Evolutionary conservation across 2,329 filamentous ascomycete species (phyloP).

Genomic region (Colletotrichum gloeosporioides): DNA sequence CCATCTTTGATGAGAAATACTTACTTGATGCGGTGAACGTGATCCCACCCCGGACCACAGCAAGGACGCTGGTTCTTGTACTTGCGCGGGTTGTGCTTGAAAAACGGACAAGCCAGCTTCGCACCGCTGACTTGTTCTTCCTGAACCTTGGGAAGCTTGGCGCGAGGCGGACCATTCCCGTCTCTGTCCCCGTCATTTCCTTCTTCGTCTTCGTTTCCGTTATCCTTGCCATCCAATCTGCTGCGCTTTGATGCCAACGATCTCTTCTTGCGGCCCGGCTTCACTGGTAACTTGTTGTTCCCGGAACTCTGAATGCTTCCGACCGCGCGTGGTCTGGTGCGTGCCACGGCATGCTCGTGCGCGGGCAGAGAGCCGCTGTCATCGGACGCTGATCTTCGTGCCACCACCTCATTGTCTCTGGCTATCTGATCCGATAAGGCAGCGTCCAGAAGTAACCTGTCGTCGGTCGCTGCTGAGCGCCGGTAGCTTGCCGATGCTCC

Average conservation of each 20-base stretch:
- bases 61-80: constrained; percentile 39
- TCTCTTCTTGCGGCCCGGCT: not conserved
- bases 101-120: constrained; percentile 42
- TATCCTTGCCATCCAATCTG: not conserved
- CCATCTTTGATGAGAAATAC: not conserved
- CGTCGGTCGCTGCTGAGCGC: no score
- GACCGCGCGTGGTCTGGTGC: no score
- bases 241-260: not conserved
- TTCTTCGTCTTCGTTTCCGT: not conserved
- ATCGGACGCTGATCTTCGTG: no score
- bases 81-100: constrained; percentile 40
- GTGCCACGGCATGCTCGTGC: no score
- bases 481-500: no score
- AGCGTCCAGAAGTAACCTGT: no score
- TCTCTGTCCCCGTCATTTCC: not conserved
- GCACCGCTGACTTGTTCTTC: not conserved
- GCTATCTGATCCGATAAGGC: no score
- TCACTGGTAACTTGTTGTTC: no score
- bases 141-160: constrained; percentile 4
- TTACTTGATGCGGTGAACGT: constrained; percentile 43
- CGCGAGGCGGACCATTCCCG: not conserved
- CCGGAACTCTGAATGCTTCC: no score
- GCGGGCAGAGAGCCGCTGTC: no score
- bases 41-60: constrained; percentile 41
- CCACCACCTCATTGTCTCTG: no score